A percentile compares a stretch with the other conserved stretches of the same genome.
Evolutionary conservation across 495 filamentous ascomycete species (phyloP).

Genomic region (Penicillium tannophilum): DNA sequence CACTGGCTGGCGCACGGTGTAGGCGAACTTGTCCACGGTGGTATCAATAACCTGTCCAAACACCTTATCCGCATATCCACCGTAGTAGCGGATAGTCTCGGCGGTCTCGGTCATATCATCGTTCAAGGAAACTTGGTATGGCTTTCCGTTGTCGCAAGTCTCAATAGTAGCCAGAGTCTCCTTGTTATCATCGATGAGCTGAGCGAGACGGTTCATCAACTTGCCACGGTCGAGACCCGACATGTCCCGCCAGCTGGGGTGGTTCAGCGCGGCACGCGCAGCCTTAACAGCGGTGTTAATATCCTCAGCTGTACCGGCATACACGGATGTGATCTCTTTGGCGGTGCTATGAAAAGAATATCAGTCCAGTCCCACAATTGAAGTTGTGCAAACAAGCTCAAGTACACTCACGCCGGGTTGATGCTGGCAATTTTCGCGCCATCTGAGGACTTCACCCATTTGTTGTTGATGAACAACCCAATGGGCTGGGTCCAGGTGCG

Average conservation of each 20-base stretch:
- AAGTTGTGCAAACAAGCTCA: neutral
- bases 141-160: constrained; percentile 93
- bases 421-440: constrained; percentile 73
- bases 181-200: constrained; percentile 68
- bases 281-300: constrained; percentile 81
- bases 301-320: constrained; percentile 77
- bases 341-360: constrained; percentile 53
- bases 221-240: constrained; percentile 70
- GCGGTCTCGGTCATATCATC: constrained; percentile 74
- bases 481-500: constrained; percentile 71
- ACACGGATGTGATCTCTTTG: constrained; percentile 76
- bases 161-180: constrained; percentile 83
- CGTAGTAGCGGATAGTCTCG: constrained; percentile 79
- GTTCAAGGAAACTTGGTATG: constrained; percentile 67
- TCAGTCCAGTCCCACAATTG: neutral
- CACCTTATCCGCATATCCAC: constrained; percentile 87
- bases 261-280: constrained; percentile 78
- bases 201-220: constrained; percentile 71
- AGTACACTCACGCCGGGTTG: constrained; percentile 72
- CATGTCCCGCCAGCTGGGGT: constrained; percentile 75
- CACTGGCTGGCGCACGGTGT: constrained; percentile 82
- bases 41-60: constrained; percentile 86
- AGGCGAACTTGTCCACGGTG: constrained; percentile 77
- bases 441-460: constrained; percentile 76
- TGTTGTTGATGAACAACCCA: constrained; percentile 93